These are phyloP conservation scores for Dendrobium officinale DNA, from an alignment of 106 monocot genomes.

Conservation along the genomic window DNA sequence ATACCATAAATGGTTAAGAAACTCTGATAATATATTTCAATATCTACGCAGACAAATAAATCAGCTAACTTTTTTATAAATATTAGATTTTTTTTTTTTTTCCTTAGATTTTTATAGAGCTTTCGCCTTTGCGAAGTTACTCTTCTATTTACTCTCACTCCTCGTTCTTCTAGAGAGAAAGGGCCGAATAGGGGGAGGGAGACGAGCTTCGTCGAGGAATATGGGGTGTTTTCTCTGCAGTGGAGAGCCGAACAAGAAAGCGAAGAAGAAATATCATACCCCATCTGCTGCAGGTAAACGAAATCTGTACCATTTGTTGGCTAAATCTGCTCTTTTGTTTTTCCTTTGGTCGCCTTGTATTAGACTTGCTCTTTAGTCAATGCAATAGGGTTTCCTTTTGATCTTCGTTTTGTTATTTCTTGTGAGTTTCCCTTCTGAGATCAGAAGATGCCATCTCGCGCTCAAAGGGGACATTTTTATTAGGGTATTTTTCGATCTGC, in stretches of 20 bases:
- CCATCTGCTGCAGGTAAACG: slow-evolving; percentile 17
- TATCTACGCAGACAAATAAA: too few species aligned
- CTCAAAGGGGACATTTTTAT: neutral
- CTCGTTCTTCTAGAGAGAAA: neutral
- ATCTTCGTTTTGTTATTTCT: too few species aligned
- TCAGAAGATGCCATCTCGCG: neutral
- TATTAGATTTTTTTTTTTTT: too few species aligned
- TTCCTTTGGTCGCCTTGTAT: neutral
- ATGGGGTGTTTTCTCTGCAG: slow-evolving; percentile 21
- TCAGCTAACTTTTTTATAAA: too few species aligned
- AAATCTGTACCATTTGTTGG: neutral
- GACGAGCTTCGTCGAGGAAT: neutral
- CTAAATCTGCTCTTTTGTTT: neutral
- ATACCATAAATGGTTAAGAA: too few species aligned
- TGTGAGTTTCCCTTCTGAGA: too few species aligned
- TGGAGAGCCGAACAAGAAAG: slow-evolving; percentile 19
- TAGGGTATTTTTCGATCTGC: neutral
- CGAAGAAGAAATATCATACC: slow-evolving; percentile 23
- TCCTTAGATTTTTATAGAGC: too few species aligned
- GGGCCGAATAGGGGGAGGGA: neutral
- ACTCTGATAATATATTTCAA: too few species aligned
- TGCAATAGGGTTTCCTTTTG: too few species aligned
- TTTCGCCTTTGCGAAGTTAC: too few species aligned
- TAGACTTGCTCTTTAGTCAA: too few species aligned
- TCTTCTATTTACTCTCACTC: neutral